phyloP scores from a whole-genome alignment of 306 rosid genomes.

The Pterocarpus santalinus region DNA sequence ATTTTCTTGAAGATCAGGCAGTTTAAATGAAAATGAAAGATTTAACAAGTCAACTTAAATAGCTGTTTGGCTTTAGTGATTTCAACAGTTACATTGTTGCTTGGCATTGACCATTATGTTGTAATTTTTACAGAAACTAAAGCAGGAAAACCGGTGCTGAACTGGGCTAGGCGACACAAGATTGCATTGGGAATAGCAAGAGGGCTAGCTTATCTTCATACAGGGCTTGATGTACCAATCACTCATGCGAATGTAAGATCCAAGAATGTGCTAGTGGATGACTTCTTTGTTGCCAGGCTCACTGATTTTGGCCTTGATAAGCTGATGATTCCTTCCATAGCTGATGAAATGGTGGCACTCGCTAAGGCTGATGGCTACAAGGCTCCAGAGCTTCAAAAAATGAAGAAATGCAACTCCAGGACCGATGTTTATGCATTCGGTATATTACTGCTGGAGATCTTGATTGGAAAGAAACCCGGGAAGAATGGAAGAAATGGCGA shows the following conservation, averaged over 20 bases:
- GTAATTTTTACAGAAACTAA: conserved; percentile 66
- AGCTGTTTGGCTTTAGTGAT: conserved; percentile 6
- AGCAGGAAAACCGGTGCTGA: conserved; percentile 89
- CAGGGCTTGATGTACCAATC: conserved; percentile 83
- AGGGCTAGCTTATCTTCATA: conserved; percentile 92
- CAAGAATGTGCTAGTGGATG: conserved; percentile 89
- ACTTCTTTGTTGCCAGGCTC: conserved; percentile 82
- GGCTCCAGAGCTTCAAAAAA: conserved; percentile 93
- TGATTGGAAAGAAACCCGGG: conserved; percentile 94
- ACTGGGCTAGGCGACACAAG: conserved; percentile 97
- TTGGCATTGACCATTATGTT: conserved; percentile 32
- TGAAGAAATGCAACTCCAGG: conserved; percentile 94
- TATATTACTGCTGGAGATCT: conserved; percentile 77
- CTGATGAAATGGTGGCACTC: conserved; percentile 86
- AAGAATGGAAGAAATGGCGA: conserved; percentile 76
- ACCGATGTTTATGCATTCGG: conserved; percentile 95
- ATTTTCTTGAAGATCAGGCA: neutral
- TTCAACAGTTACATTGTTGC: neutral
- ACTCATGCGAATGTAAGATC: conserved; percentile 92
- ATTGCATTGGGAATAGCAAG: conserved; percentile 89
- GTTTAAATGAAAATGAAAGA: conserved; percentile 5
- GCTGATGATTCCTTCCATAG: conserved; percentile 81
- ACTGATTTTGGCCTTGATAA: conserved; percentile 88
- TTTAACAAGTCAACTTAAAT: neutral
- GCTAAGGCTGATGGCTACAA: conserved; percentile 89